These are phyloP conservation scores for Cryptosporidium sp. DNA, from an alignment of 169 alveolate genomes.

Conservation along the genomic window DNA sequence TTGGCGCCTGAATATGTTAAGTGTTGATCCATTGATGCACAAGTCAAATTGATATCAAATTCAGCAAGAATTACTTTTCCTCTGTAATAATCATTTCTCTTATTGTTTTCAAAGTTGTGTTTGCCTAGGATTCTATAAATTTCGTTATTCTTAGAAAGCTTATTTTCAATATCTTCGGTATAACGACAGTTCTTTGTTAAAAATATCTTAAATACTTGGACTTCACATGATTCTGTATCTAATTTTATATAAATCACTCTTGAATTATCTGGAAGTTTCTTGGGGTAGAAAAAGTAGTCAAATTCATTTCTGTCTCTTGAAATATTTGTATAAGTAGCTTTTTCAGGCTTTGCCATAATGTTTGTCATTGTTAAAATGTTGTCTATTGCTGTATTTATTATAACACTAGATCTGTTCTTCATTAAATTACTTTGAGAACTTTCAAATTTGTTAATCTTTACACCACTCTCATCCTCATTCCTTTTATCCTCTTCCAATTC, in stretches of 20 bases:
- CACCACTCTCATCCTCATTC: neutral
- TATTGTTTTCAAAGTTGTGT: neutral
- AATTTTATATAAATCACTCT: conserved; percentile 22
- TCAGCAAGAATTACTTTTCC: conserved; percentile 53
- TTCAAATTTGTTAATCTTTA: neutral
- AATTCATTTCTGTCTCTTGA: neutral
- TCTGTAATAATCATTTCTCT: neutral
- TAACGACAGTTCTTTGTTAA: conserved; percentile 24
- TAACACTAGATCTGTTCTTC: conserved; percentile 16
- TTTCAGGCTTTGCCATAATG: neutral
- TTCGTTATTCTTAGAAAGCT: neutral
- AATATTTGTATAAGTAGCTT: neutral
- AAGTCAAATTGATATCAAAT: conserved; percentile 23
- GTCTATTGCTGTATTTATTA: conserved; percentile 26
- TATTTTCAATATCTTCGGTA: neutral
- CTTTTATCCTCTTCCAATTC: neutral
- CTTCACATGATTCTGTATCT: neutral
- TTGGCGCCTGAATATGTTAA: neutral
- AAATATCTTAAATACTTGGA: conserved; percentile 6
- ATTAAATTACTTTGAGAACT: neutral
- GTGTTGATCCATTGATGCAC: neutral
- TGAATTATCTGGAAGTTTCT: neutral
- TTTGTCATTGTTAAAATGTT: conserved; percentile 14
- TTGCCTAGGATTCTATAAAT: conserved; percentile 19
- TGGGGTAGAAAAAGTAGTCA: conserved; percentile 44